Conservation (phyloP, 2,329 filamentous ascomycete genomes). For the Rhinocladiella mackenziei region DNA sequence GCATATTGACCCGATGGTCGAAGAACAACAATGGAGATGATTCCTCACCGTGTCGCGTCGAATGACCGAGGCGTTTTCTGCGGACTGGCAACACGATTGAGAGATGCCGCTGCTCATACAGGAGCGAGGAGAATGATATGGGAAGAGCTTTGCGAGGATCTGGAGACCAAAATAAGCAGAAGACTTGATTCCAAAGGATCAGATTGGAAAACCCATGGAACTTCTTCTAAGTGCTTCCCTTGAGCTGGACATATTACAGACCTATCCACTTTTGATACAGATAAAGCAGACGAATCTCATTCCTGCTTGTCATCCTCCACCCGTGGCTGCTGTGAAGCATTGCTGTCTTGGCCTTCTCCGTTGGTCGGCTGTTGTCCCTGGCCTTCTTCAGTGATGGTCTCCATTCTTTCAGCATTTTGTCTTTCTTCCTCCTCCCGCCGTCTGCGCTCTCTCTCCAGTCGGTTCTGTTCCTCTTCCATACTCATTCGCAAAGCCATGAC, state of each 20-base stretch:
- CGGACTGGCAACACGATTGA: too few relatives aligned
- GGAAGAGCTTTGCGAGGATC: slow-evolving; percentile 2
- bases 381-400: slow-evolving; percentile 75
- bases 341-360: slow-evolving; percentile 15
- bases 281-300: slow-evolving; percentile 6
- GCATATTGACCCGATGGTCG: too few relatives aligned
- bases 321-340: slow-evolving; percentile 27
- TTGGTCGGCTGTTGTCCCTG: slow-evolving; percentile 43
- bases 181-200: background rate
- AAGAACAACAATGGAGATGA: too few relatives aligned
- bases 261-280: slow-evolving; percentile 7
- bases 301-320: slow-evolving; percentile 30
- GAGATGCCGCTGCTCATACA: too few relatives aligned
- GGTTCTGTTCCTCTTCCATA: slow-evolving; percentile 94
- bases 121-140: too few relatives aligned
- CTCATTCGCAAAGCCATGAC: slow-evolving; percentile 94
- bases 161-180: too few relatives aligned
- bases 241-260: background rate
- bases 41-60: too few relatives aligned
- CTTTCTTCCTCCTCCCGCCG: slow-evolving; percentile 69
- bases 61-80: too few relatives aligned
- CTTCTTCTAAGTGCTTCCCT: background rate
- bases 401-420: slow-evolving; percentile 57
- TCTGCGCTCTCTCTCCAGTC: slow-evolving; percentile 79
- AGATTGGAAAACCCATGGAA: too few relatives aligned